Percentiles rank a stretch among this genome's conserved stretches.
Evolutionary conservation across 2,329 filamentous ascomycete species (phyloP).

Genomic region (Colletotrichum karsti): DNA sequence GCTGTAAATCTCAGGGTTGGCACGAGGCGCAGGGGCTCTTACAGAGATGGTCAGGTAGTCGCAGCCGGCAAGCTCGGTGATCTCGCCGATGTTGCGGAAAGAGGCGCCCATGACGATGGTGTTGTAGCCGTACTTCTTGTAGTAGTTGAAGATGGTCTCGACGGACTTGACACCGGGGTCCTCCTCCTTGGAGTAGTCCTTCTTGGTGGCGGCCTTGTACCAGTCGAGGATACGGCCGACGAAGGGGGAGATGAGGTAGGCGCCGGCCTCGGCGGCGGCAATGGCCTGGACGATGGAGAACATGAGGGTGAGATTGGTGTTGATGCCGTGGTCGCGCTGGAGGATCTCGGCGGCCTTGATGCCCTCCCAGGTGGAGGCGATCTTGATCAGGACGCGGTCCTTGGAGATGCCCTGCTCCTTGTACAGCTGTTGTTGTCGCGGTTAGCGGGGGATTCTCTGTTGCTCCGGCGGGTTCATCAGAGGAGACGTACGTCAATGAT

Average conservation of each 20-base stretch:
- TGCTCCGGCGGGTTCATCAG: no score
- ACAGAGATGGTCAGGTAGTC: constrained; percentile 99
- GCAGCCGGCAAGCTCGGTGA: constrained; percentile 97
- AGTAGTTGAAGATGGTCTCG: constrained; percentile 98
- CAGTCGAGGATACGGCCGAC: constrained; percentile 99
- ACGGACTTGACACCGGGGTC: constrained; percentile 97
- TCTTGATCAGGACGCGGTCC: constrained; percentile 97
- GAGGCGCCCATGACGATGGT: constrained; percentile 99
- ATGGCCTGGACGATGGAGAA: constrained; percentile 97
- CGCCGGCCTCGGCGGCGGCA: constrained; percentile 91
- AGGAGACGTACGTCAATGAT: constrained; percentile 82
- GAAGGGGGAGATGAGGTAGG: constrained; percentile 99
- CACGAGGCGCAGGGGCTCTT: constrained; percentile 46
- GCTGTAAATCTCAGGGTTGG: background rate
- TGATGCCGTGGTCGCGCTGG: constrained; percentile 94
- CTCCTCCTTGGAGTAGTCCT: constrained; percentile 88
- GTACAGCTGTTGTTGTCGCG: constrained; percentile 78
- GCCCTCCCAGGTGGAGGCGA: constrained; percentile 98
- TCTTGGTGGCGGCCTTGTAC: constrained; percentile 97
- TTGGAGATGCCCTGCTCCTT: constrained; percentile 90
- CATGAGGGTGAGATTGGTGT: constrained; percentile 99
- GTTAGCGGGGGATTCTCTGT: no score
- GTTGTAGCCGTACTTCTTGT: constrained; percentile 99
- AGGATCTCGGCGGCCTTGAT: constrained; percentile 99
- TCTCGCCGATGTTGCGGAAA: constrained; percentile 95